Base-by-base conservation (phyloP, 176 grass and related monocot species). In the Triticum urartu region DNA sequence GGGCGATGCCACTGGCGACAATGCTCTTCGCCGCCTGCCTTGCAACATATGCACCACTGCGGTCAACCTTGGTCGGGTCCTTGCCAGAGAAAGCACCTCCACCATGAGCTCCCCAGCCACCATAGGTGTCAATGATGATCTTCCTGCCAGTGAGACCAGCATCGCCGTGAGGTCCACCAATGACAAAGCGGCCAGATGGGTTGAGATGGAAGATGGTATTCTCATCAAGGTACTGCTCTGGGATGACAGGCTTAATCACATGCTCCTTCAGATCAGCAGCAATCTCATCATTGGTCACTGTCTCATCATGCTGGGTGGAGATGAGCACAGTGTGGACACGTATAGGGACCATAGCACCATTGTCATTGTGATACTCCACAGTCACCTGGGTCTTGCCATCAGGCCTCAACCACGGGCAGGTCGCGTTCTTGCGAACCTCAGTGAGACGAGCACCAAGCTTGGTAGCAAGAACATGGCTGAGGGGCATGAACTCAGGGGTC, bases 371-470 rank as follows among this genome's bases (percentile, higher is more conserved):
- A 28, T 75, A 75, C 72, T 75, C 72, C 7, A 75, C 72, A 52
- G 72, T 75, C 22, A 75, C 72, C 72, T 75, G 72, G 13, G 72
- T 75, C 72, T 75, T 75, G 20, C 91, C 91, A 60, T 92, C 91
- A 64, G 91, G 91, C 77, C 91, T 89, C 75, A 92, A 52, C 91
- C 91, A 92, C 2, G 84, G 30, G 81, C 87, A 92, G 71, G 87
- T 85, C 7, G 77, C 81, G n/a, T 81, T 92, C 84, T 92, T 92
- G 62, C 91, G 84, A 39, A 89, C 87, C 87, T 92, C 87, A 1
- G 91, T 89, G 69, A 92, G 91, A 21, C 87, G 84, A 63, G 91
- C 87, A 26, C 91, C 91, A 35, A 92, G 87, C 91, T 92, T 92
- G 63, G 91, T 92, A 38, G 91, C 87, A 43, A 92, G 87, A 75